phyloP scores from a whole-genome alignment of 2,329 filamentous ascomycete genomes.

The Aspergillus viridinutans region DNA sequence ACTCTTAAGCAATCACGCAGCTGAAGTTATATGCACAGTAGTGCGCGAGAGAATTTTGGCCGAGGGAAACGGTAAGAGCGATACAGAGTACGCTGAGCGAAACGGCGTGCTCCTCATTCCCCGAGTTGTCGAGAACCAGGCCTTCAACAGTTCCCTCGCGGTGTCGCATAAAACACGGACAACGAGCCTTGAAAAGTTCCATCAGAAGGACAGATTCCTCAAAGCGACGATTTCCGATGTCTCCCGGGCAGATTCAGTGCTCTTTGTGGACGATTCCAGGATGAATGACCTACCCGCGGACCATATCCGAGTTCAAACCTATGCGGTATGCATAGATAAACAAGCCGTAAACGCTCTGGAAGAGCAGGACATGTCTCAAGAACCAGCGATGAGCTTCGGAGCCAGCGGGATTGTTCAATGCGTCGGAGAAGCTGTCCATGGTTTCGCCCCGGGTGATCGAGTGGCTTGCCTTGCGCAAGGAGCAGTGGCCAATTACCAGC shows the following conservation, averaged over 20 bases:
- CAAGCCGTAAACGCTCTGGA: conserved; percentile 17
- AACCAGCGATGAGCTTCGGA: conserved; percentile 2
- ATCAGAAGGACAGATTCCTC: conserved; percentile 6
- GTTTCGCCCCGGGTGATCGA: conserved; percentile 18
- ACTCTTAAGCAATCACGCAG: conserved; percentile 1
- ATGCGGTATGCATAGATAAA: conserved; percentile 28
- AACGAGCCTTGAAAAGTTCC: conserved; percentile 11
- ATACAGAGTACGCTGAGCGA: conserved; percentile 23
- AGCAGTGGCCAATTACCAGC: conserved; percentile 14
- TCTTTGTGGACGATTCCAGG: conserved; percentile 9
- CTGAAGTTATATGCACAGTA: conserved; percentile 10
- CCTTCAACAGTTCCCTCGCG: conserved; percentile 5
- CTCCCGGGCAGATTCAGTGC: background rate
- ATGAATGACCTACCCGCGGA: conserved; percentile 8
- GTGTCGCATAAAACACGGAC: background rate
- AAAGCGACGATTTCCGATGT: conserved; percentile 1
- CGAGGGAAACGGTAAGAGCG: conserved; percentile 1
- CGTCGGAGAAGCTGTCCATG: conserved; percentile 13
- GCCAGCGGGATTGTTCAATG: conserved; percentile 20
- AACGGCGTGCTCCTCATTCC: conserved; percentile 20
- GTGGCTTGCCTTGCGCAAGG: conserved; percentile 19
- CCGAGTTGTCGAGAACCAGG: conserved; percentile 15
- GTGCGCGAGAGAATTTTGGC: conserved; percentile 10
- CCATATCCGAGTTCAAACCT: conserved; percentile 31
- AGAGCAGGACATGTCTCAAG: background rate